Evolutionary conservation across 345 rosid genomes (phyloP).

Genomic region (Stellera chamaejasme): DNA sequence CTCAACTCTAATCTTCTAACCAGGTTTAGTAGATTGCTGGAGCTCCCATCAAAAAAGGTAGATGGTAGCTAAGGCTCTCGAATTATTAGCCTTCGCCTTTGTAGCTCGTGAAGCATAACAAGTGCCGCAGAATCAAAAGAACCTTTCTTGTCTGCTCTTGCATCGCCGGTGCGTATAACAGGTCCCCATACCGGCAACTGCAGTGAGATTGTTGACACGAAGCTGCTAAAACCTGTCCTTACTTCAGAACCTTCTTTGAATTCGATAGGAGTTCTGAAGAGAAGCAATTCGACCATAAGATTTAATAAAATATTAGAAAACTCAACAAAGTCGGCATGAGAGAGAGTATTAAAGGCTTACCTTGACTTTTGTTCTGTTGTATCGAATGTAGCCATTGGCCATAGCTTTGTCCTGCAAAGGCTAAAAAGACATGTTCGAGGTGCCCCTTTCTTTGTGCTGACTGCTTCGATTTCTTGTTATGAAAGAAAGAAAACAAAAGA

Average conservation of each 20-base stretch:
- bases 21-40: too few species aligned
- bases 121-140: conserved; percentile 76
- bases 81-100: conserved; percentile 38
- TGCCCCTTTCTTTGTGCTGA: conserved; percentile 72
- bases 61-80: conserved; percentile 1
- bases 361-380: conserved; percentile 44
- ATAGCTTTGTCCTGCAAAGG: conserved; percentile 66
- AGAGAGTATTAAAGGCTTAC: conserved; percentile 21
- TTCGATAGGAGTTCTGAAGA: conserved; percentile 40
- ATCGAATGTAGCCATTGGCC: conserved; percentile 62
- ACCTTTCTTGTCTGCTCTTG: conserved; percentile 76
- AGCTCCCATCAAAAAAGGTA: too few species aligned
- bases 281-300: background rate
- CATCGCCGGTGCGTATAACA: conserved; percentile 44
- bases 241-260: conserved; percentile 32
- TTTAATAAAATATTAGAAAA: too few species aligned
- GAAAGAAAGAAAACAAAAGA: background rate
- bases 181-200: conserved; percentile 40
- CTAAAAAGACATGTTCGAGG: conserved; percentile 58
- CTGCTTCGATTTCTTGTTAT: conserved; percentile 44
- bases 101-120: conserved; percentile 45
- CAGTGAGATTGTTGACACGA: conserved; percentile 40
- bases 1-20: too few species aligned
- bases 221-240: conserved; percentile 40
- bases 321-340: background rate